A percentile compares a stretch with the other conserved stretches of the same genome.
These are phyloP conservation scores for Durotheca rogersii DNA, from an alignment of 495 filamentous ascomycete genomes.

Conservation along the genomic window DNA sequence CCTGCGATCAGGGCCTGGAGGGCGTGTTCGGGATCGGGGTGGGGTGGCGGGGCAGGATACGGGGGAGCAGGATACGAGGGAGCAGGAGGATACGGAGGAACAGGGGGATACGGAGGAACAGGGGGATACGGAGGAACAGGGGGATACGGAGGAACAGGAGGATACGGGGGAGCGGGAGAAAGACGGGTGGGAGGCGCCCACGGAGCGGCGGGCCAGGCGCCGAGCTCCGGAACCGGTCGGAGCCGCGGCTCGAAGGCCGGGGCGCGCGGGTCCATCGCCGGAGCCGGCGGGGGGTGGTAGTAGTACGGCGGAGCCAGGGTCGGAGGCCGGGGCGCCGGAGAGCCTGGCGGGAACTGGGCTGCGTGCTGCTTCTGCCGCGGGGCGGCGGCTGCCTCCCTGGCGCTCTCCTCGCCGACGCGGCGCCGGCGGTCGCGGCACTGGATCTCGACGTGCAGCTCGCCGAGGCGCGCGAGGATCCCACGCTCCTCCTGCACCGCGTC, in stretches of 20 bases:
- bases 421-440: conserved; percentile 40
- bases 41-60: too few relatives aligned
- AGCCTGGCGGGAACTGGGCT: background rate
- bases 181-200: too few relatives aligned
- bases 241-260: background rate
- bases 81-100: too few relatives aligned
- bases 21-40: too few relatives aligned
- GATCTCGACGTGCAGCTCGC: conserved; percentile 48
- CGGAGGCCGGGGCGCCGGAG: background rate
- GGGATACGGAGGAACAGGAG: too few relatives aligned
- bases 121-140: too few relatives aligned
- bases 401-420: conserved; percentile 31
- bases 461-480: conserved; percentile 40
- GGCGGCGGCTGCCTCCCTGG: conserved; percentile 1
- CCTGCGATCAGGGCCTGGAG: too few relatives aligned
- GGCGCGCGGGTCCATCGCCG: background rate
- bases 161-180: too few relatives aligned
- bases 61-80: too few relatives aligned
- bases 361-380: conserved; percentile 2
- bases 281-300: background rate
- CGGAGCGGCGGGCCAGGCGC: too few relatives aligned
- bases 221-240: background rate
- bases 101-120: too few relatives aligned
- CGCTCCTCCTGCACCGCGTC: conserved; percentile 44
- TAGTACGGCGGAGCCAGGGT: background rate